Conservation (phyloP, 345 rosid genomes). For the Citrus medica region DNA sequence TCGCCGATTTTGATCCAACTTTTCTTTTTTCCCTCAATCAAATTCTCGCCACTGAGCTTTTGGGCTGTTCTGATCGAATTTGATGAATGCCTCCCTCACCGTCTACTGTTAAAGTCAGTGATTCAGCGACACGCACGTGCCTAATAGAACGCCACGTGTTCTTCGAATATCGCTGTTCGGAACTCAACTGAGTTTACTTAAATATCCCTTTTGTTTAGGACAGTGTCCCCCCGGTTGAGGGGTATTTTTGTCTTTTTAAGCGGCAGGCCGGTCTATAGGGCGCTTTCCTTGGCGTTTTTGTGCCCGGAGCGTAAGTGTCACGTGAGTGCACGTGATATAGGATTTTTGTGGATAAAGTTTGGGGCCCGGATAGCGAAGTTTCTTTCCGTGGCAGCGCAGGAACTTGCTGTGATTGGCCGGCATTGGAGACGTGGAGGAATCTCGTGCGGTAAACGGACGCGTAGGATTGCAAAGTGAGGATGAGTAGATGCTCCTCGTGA, state of each 20-base stretch:
- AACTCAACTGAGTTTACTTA: neutral
- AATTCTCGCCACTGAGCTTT: neutral
- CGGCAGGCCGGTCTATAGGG: too few species aligned
- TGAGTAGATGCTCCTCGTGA: neutral
- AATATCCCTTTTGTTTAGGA: neutral
- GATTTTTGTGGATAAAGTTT: conserved; percentile 10
- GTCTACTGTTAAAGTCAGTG: neutral
- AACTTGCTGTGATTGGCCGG: conserved; percentile 11
- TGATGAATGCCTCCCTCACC: neutral
- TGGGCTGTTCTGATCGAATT: neutral
- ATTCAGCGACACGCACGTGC: conserved; percentile 19
- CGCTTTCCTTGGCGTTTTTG: neutral
- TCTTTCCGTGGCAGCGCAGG: neutral
- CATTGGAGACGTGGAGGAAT: conserved; percentile 16
- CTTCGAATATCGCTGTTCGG: neutral
- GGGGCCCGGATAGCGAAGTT: conserved; percentile 31
- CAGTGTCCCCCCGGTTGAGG: rapidly evolving
- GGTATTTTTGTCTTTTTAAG: neutral
- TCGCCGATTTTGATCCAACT: neutral
- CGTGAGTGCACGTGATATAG: conserved; percentile 23
- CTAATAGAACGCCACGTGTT: conserved; percentile 14
- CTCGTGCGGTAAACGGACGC: neutral
- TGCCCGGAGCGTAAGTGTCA: neutral
- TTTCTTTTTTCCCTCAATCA: too few species aligned
- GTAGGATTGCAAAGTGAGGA: conserved; percentile 12